A percentile compares a stretch with the other conserved stretches of the same genome.
Evolutionary conservation across 2,329 filamentous ascomycete genomes (phyloP).

Genomic region (Alternaria sp.): DNA sequence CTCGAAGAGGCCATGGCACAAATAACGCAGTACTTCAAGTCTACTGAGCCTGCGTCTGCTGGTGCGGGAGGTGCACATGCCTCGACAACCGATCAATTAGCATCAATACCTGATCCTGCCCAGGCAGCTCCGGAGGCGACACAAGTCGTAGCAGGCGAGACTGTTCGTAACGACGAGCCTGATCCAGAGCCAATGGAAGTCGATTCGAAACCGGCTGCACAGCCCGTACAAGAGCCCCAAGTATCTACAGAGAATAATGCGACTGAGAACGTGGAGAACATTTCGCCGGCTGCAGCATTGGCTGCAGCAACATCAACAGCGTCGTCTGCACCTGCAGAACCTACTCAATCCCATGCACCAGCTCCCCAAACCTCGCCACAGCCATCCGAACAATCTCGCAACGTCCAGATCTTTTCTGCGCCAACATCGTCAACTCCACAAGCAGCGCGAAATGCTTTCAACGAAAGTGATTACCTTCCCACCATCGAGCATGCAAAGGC

Average conservation of each 20-base stretch:
- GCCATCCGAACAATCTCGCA: slow-evolving; percentile 42
- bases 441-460: slow-evolving; percentile 72
- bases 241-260: slow-evolving; percentile 27
- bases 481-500: slow-evolving; percentile 78
- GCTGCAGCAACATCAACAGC: slow-evolving; percentile 33
- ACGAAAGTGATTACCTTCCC: slow-evolving; percentile 79
- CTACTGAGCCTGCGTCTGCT: slow-evolving; percentile 39
- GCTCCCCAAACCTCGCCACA: slow-evolving; percentile 19
- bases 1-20: slow-evolving; percentile 85
- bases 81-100: slow-evolving; percentile 36
- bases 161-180: slow-evolving; percentile 30
- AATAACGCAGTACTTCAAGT: slow-evolving; percentile 78
- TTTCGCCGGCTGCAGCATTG: slow-evolving; percentile 27
- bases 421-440: slow-evolving; percentile 77
- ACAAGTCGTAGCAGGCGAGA: slow-evolving; percentile 36
- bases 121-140: slow-evolving; percentile 36
- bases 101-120: slow-evolving; percentile 31
- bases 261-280: slow-evolving; percentile 24
- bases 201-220: slow-evolving; percentile 28
- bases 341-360: neutral
- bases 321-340: slow-evolving; percentile 24
- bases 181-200: slow-evolving; percentile 44
- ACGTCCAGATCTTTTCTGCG: slow-evolving; percentile 78
- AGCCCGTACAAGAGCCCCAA: slow-evolving; percentile 20
- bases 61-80: slow-evolving; percentile 42